Evolutionary conservation across 495 filamentous ascomycete genomes (phyloP).

Genomic region (Daldinia vernicosa): DNA sequence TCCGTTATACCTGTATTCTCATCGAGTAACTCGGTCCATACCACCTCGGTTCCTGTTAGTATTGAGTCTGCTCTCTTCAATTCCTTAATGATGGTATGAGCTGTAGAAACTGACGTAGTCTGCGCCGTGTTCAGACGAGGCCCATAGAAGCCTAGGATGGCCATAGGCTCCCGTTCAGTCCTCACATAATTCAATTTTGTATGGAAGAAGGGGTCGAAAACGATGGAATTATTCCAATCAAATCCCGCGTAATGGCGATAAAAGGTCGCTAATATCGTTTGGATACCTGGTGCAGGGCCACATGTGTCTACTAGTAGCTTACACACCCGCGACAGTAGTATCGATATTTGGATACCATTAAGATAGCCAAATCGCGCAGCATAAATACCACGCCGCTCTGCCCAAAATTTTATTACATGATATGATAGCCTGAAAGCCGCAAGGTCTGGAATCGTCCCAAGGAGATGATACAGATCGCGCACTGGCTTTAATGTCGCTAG

Average conservation of each 20-base stretch:
- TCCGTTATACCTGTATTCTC: slow-evolving; percentile 41
- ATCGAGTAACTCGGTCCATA: slow-evolving; percentile 57
- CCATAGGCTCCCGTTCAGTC: slow-evolving; percentile 62
- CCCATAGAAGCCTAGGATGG: slow-evolving; percentile 62
- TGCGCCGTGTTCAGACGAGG: slow-evolving; percentile 64
- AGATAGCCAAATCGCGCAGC: slow-evolving; percentile 66
- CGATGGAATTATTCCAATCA: slow-evolving; percentile 58
- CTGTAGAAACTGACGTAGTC: slow-evolving; percentile 56
- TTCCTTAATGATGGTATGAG: slow-evolving; percentile 58
- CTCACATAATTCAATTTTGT: slow-evolving; percentile 56
- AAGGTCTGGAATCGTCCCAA: slow-evolving; percentile 61
- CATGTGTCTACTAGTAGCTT: slow-evolving; percentile 53
- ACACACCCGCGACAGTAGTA: slow-evolving; percentile 62
- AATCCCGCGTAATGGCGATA: slow-evolving; percentile 67
- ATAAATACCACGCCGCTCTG: slow-evolving; percentile 64
- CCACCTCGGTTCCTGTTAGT: slow-evolving; percentile 42
- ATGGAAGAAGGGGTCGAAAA: slow-evolving; percentile 63
- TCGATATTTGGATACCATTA: slow-evolving; percentile 64
- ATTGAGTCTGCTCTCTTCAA: slow-evolving; percentile 54
- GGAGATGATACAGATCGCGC: slow-evolving; percentile 64
- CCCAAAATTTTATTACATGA: slow-evolving; percentile 63
- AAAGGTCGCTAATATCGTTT: slow-evolving; percentile 60
- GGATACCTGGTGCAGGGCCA: slow-evolving; percentile 41
- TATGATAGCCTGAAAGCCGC: slow-evolving; percentile 61
- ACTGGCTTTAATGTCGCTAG: slow-evolving; percentile 64